Conservation (phyloP, 768 basidiomycete species). For the Suillus bovinus region DNA sequence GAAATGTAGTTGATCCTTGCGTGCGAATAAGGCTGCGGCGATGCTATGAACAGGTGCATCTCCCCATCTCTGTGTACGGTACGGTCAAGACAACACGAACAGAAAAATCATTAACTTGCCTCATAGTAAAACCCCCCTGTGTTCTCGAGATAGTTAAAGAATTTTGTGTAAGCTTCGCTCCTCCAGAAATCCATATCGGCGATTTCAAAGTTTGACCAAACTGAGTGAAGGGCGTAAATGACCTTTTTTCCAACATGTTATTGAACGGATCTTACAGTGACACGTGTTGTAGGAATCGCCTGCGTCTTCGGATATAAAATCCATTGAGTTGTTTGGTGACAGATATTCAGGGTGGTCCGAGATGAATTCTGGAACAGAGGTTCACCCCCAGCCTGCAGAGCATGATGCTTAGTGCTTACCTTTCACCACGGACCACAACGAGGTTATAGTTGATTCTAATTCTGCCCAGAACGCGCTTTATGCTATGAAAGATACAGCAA, state of each 20-base stretch:
- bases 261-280: constrained; percentile 45
- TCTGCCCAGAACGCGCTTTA: constrained; percentile 32
- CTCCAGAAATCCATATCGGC: constrained; percentile 84
- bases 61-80: constrained; percentile 70
- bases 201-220: constrained; percentile 96
- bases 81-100: constrained; percentile 2
- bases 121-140: constrained; percentile 91
- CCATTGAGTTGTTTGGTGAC: constrained; percentile 56
- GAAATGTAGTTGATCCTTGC: constrained; percentile 90
- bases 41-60: constrained; percentile 91
- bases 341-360: constrained; percentile 54
- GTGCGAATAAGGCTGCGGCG: constrained; percentile 85
- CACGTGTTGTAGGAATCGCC: constrained; percentile 66
- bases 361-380: constrained; percentile 54
- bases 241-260: neutral
- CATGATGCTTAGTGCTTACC: constrained; percentile 42
- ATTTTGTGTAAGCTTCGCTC: constrained; percentile 76
- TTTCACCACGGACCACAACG: constrained; percentile 60
- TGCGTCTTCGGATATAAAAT: constrained; percentile 65
- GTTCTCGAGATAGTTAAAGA: constrained; percentile 79
- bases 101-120: constrained; percentile 34
- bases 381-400: constrained; percentile 36
- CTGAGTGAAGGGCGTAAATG: constrained; percentile 36
- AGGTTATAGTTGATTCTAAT: constrained; percentile 60
- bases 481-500: neutral